A percentile compares a stretch with the other conserved stretches of the same genome.
These are phyloP conservation scores for Trametes villosa DNA, from an alignment of 768 basidiomycete genomes.

Conservation along the genomic window DNA sequence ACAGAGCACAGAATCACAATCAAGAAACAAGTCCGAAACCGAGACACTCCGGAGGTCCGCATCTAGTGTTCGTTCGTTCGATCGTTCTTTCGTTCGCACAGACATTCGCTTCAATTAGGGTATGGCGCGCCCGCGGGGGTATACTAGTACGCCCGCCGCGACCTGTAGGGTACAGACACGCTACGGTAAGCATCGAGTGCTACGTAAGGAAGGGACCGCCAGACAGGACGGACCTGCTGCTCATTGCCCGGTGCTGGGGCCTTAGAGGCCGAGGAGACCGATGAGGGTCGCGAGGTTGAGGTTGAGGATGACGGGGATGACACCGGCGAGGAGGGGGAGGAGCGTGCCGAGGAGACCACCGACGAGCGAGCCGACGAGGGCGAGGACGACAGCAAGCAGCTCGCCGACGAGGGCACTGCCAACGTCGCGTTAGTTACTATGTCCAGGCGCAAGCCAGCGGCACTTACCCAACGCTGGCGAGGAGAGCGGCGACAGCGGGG, in stretches of 20 bases:
- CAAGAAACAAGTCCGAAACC: not conserved
- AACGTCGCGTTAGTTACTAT: not conserved
- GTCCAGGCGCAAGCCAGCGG: not conserved
- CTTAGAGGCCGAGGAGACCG: slow-evolving; percentile 31
- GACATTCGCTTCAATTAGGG: not conserved
- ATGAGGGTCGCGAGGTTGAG: slow-evolving; percentile 31
- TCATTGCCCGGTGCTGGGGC: not conserved
- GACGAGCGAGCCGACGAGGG: slow-evolving; percentile 28
- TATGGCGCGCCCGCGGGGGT: slow-evolving; percentile 19
- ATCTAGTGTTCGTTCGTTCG: not conserved
- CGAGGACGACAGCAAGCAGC: slow-evolving; percentile 30
- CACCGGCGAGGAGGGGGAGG: slow-evolving; percentile 25
- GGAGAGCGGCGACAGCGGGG: slow-evolving; percentile 24
- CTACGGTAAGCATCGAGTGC: not conserved
- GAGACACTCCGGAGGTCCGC: not conserved
- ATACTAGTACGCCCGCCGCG: not conserved
- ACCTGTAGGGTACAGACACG: slow-evolving; percentile 12
- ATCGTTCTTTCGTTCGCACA: no score
- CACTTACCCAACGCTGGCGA: slow-evolving; percentile 33
- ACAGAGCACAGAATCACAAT: not conserved
- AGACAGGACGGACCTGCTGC: slow-evolving; percentile 9
- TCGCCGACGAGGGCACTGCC: slow-evolving; percentile 29
- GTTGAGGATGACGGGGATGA: slow-evolving; percentile 26
- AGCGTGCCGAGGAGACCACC: slow-evolving; percentile 31
- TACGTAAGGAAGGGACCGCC: not conserved